A percentile compares a stretch with the other conserved stretches of the same genome.
Conservation (phyloP, 2,329 filamentous ascomycete species). For the Cercospora sesami region DNA sequence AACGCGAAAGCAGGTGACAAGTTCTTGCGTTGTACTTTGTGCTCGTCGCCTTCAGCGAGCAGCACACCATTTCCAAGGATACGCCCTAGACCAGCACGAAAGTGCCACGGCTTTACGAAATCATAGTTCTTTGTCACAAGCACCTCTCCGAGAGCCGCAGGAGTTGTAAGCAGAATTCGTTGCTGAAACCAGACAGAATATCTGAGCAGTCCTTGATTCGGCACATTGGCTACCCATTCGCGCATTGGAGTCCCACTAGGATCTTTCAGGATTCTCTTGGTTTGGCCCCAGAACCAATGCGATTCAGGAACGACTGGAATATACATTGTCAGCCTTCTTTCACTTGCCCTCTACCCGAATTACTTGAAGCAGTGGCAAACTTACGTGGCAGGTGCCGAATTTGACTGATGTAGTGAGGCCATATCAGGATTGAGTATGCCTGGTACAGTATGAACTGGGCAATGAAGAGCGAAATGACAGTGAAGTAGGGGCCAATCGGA, state of each 20-base stretch:
- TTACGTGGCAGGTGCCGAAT: slow-evolving; percentile 55
- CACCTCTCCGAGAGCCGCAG: slow-evolving; percentile 52
- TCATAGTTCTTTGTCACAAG: slow-evolving; percentile 54
- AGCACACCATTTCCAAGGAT: slow-evolving; percentile 72
- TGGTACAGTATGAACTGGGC: slow-evolving; percentile 40
- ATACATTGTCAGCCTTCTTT: slow-evolving; percentile 22
- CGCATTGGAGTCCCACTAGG: slow-evolving; percentile 48
- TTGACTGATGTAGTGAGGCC: slow-evolving; percentile 60
- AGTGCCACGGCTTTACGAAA: slow-evolving; percentile 49
- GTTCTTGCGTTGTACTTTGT: slow-evolving; percentile 62
- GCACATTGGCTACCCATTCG: slow-evolving; percentile 55
- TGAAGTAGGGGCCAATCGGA: slow-evolving; percentile 41
- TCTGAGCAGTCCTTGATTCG: slow-evolving; percentile 57
- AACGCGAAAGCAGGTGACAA: slow-evolving; percentile 54
- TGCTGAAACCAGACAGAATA: slow-evolving; percentile 52
- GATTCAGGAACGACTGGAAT: slow-evolving; percentile 12
- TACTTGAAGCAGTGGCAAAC: background rate
- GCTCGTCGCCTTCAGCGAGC: slow-evolving; percentile 85
- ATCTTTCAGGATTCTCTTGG: slow-evolving; percentile 44
- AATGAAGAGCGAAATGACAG: slow-evolving; percentile 45
- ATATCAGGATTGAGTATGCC: slow-evolving; percentile 53
- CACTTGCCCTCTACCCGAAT: slow-evolving; percentile 44
- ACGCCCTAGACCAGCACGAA: slow-evolving; percentile 58
- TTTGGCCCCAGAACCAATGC: slow-evolving; percentile 47
- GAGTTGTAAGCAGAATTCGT: slow-evolving; percentile 48